Base-by-base conservation (phyloP, 257 asterid species). In the Fraxinus anomala region DNA sequence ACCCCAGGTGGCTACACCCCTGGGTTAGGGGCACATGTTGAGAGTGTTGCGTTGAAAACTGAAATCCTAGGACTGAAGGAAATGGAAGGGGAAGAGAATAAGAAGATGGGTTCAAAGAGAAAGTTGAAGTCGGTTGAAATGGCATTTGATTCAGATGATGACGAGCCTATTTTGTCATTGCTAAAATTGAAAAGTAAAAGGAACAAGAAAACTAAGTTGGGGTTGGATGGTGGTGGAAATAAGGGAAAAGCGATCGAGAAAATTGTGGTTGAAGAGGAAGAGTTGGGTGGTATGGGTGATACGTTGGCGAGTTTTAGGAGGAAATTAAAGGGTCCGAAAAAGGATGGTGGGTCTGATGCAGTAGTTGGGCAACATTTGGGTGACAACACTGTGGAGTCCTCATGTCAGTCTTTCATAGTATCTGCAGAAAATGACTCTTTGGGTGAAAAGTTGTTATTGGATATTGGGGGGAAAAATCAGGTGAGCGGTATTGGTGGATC, bases 301-400 rank as follows among this genome's bases (percentile, higher is more conserved):
- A 96, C 99, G 3, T 86, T 96, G 86, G 99, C 97, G 9, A 91
- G 74, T 83, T 92, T 93, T 76, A 88, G 91, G 91, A 93, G 90
- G 86, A 93, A 94, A 83, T 82, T 96, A 88, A 89, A 83, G 89
- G 96, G 83, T 77, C 94, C 98, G 10, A 93, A 88, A 80, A 96
- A 87, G 88, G 84, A 79, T 72, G 85, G 76, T 76, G 90, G 88
- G 76, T 81, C 85, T 83, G 85, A 77, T 19, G 73, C 75, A 33
- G 80, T 36, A 11, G 83, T 70, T 66, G 85, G 40, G 70, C 85
- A 79, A 81, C 82, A 63, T 72, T 61, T 80, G 73, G 59, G 79
- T 73, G 66, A 74, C 77, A 68, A 73, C 72, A 70, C 71, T 76
- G 78, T 68, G 37, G 88, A 83, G 85, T 72, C 85, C 17, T 75